A percentile compares a stretch with the other conserved stretches of the same genome.
Conservation (phyloP, 108 stramenopile genomes). For the Cyclostephanos tholiformis region DNA sequence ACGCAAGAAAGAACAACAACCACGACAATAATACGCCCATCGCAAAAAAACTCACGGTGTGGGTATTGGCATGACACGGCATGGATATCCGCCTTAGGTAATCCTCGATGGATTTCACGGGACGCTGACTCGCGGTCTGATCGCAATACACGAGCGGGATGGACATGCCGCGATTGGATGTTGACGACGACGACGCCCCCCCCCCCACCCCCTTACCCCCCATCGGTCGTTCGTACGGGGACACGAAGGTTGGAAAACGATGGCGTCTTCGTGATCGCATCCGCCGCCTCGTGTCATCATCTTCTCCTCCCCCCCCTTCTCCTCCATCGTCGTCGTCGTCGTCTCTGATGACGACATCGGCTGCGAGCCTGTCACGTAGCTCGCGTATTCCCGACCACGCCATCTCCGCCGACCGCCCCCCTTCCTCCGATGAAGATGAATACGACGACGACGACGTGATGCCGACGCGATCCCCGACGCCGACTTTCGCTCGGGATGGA, state of each 20-base stretch:
- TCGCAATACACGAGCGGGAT: conserved; percentile 88
- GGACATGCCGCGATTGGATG: conserved; percentile 30
- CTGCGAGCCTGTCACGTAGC: conserved; percentile 33
- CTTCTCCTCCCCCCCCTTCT: too few species aligned
- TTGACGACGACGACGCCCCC: not conserved
- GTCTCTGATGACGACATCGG: conserved; percentile 33
- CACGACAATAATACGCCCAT: not conserved
- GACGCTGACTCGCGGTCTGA: conserved; percentile 83
- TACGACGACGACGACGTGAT: not conserved
- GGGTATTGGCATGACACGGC: conserved; percentile 95
- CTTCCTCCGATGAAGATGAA: not conserved
- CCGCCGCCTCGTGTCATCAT: too few species aligned
- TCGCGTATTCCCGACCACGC: conserved; percentile 25
- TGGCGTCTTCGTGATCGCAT: not conserved
- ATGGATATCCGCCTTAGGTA: conserved; percentile 66
- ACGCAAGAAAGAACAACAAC: too few species aligned
- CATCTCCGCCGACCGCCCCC: conserved; percentile 14
- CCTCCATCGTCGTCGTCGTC: not conserved
- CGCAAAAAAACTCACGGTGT: conserved; percentile 54
- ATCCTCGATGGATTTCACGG: conserved; percentile 67
- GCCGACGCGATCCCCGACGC: too few species aligned
- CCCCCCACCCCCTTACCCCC: not conserved
- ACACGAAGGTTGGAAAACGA: conserved; percentile 41
- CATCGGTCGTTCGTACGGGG: conserved; percentile 26
- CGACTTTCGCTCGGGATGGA: not conserved